Evolutionary conservation across 2,329 filamentous ascomycete species (phyloP), one percentile per base, ranked within the genome.

Genomic region (Colletotrichum horii): DNA sequence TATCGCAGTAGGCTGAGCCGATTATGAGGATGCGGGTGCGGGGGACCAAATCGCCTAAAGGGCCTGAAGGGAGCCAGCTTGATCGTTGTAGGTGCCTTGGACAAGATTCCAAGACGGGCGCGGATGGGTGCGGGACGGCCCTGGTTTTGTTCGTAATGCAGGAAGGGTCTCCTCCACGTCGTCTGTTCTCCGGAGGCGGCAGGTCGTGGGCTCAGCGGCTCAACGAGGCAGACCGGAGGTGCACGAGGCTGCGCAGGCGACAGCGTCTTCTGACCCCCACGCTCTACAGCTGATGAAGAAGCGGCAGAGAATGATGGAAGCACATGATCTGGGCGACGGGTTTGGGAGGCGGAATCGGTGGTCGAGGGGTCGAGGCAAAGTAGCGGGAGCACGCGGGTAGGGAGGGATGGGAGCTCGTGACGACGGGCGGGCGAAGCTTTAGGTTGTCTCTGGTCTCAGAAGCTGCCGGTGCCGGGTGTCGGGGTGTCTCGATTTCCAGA

Each of bases 1-100:
- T 92, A 93, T 79, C 93, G 90, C 66, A 95, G 83, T 77, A 94
- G 84, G 77, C 85, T 89, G 70, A 86, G 84, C 28, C 82, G 85
- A 79, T 88, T 85, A 78, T 84, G 88, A 62, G 85, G 82, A 75
- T 82, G 83, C 58, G 82, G 82, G 66, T 83, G 86, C 71, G 82
- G 79, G 71, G 80, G 81, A 74, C 82, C 80, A 79, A 87, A 85
- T 79, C 86, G 83, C 74, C 83, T 82, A 68, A 86, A 85, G 66
- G 84, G 83, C 74, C 83, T 82, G 70, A 86, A 85, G 66, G 84
- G 86, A 82, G 87, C 87, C 87, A 88, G 82, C 79, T 86, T 88
- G 79, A 69, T 36, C 60, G 43, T 70, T 70, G 34, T 66, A 24
- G 34, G 74, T 74, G 74, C 74, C 74, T 76, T 76, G 74, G 74